phyloP scores from a whole-genome alignment of 495 filamentous ascomycete genomes.

The Hyaloscypha finlandica region DNA sequence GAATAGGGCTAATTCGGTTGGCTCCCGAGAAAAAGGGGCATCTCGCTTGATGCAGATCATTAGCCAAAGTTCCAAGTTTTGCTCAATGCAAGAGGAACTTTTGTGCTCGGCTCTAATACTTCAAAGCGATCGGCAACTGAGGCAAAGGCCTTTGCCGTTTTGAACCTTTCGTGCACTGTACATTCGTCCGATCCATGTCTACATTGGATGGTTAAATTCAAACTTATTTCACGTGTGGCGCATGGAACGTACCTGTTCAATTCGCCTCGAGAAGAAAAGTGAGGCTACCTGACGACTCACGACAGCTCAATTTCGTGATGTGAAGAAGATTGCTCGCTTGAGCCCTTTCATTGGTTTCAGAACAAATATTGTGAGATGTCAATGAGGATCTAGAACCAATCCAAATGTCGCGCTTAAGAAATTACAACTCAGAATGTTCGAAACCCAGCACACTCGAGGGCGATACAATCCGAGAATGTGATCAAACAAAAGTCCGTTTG shows the following conservation, averaged over 20 bases:
- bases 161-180: too few relatives aligned
- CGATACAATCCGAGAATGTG: slow-evolving; percentile 3
- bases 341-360: neutral
- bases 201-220: neutral
- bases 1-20: neutral
- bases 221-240: neutral
- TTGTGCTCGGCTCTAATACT: neutral
- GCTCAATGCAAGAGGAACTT: neutral
- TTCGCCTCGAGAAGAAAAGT: neutral
- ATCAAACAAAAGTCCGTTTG: slow-evolving; percentile 11
- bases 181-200: neutral
- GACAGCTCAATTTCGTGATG: neutral
- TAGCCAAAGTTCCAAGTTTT: slow-evolving; percentile 1
- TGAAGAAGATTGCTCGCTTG: neutral
- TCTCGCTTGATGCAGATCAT: neutral
- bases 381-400: neutral
- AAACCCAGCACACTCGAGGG: neutral
- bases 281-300: neutral
- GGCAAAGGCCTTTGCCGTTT: neutral
- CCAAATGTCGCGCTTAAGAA: neutral
- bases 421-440: neutral
- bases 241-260: neutral
- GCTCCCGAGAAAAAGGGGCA: neutral
- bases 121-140: neutral
- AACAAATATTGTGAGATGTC: neutral